phyloP scores from a whole-genome alignment of 768 basidiomycete genomes.

The Lentinula raphanica region DNA sequence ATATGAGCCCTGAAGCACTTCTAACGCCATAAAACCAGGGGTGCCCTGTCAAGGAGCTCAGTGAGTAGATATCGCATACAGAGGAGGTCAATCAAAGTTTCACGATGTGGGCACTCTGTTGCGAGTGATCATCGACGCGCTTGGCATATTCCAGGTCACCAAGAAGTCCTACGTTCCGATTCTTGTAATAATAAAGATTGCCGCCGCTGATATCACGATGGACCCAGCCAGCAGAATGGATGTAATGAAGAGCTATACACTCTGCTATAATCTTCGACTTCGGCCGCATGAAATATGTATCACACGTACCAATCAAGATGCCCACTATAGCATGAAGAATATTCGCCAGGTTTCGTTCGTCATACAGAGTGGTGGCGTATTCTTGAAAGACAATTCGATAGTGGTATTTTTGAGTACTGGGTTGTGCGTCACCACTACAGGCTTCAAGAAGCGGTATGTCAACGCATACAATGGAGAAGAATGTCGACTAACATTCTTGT shows the following conservation, averaged over 20 bases:
- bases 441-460: too few relatives aligned
- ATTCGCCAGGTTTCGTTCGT: not conserved
- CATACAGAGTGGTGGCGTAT: not conserved
- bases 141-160: not conserved
- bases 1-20: not conserved
- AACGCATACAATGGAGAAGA: too few relatives aligned
- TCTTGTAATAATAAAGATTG: not conserved
- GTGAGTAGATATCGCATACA: not conserved
- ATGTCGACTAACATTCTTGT: too few relatives aligned
- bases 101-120: not conserved
- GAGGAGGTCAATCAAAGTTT: not conserved
- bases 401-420: not conserved
- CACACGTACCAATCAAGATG: not conserved
- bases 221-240: not conserved
- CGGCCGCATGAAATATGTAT: too few relatives aligned
- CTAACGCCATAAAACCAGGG: not conserved
- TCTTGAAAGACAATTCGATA: not conserved
- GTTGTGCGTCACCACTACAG: too few relatives aligned
- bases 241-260: not conserved
- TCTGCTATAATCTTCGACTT: not conserved
- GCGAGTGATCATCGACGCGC: not conserved
- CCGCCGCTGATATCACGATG: not conserved
- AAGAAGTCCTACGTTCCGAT: not conserved
- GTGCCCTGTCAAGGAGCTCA: not conserved
- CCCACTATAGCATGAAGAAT: not conserved